Evolutionary conservation across 2,329 filamentous ascomycete species (phyloP), one percentile per base, ranked within the genome.

Genomic region (Cryphonectria parasitica): DNA sequence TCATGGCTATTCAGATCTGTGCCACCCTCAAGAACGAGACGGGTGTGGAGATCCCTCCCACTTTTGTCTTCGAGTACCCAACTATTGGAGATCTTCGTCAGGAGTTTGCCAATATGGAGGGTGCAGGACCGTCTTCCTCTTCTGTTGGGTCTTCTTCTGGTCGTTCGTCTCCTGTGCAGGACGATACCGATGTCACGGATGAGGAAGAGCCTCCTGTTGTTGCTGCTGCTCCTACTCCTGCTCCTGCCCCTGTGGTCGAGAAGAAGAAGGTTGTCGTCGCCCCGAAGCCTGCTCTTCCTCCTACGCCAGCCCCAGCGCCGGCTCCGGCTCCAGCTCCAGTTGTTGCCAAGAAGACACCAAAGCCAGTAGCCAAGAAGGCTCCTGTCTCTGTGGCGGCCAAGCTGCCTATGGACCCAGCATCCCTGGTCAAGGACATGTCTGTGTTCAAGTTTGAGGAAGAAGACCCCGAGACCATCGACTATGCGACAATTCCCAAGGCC

Each of bases 1-100:
- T 77, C 39, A 76, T 77, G 75, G 72, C 70, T 11, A 74, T 77
- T 7, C 72, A 76, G 17, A 74, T 78, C 64, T 63, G 75, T 8
- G 72, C 67, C 31, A 74, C 68, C 22, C 65, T 78, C n/a, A 73
- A 75, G 68, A 56, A 71, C 5, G 69, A 75, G 63, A 73, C 75
- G 2, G 74, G 74, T 39, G 68, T 72, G 34, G 68, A 62, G 15
- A 69, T 77, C 1, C 73, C 73, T 1, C 70, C 73, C 0, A 71
- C 75, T 3, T 73, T 76, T 41, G 69, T 77, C 56, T 69, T 69
- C 22, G 71, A 76, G 61, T 64, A 67, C 36, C 73, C 66, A n/a
- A 76, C 72, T 1, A 70, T 76, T 52, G 68, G 70, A 28, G 75
- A 74, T 15, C 73, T 75, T 15, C 72, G 70, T 52, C 70, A 49